A percentile compares a stretch with the other conserved stretches of the same genome.
These are phyloP conservation scores for Hypoxylon cercidicola DNA, from an alignment of 495 filamentous ascomycete genomes.

Conservation along the genomic window DNA sequence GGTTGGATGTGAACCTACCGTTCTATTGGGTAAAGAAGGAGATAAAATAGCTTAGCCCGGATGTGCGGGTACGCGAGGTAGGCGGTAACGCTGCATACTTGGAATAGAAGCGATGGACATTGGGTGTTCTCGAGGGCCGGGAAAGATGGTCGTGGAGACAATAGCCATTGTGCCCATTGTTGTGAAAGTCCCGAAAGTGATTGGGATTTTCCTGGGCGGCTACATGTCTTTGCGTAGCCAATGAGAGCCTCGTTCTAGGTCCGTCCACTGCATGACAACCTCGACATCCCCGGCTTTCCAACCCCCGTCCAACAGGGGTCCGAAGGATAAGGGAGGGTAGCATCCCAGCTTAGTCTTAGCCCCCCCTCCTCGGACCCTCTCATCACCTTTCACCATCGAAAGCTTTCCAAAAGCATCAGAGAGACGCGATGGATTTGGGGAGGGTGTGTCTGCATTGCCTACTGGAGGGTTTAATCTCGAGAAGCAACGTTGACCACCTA, in stretches of 20 bases:
- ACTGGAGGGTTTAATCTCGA: neutral
- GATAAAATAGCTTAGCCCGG: slow-evolving; percentile 13
- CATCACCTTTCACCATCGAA: neutral
- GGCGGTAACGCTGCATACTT: slow-evolving; percentile 30
- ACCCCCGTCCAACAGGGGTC: slow-evolving; percentile 25
- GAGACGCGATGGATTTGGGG: neutral
- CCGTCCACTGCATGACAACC: slow-evolving; percentile 37
- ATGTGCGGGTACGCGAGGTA: slow-evolving; percentile 23
- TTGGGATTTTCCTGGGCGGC: slow-evolving; percentile 56
- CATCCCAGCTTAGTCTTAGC: slow-evolving; percentile 1
- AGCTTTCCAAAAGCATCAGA: neutral
- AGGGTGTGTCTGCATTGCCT: neutral
- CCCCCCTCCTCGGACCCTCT: neutral
- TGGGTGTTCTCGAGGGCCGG: slow-evolving; percentile 30
- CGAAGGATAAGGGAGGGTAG: slow-evolving; percentile 15
- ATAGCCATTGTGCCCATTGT: slow-evolving; percentile 41
- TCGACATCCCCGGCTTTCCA: slow-evolving; percentile 21
- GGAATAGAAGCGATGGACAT: slow-evolving; percentile 13
- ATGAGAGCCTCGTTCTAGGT: slow-evolving; percentile 40
- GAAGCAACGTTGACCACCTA: neutral
- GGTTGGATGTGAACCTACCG: slow-evolving; percentile 28
- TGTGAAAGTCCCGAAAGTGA: slow-evolving; percentile 46
- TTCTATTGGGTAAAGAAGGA: slow-evolving; percentile 39
- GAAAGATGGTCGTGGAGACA: slow-evolving; percentile 32
- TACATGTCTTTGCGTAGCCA: slow-evolving; percentile 49